These are phyloP conservation scores for Neofusicoccum sp. DNA, from an alignment of 2,329 filamentous ascomycete species.

Conservation along the genomic window DNA sequence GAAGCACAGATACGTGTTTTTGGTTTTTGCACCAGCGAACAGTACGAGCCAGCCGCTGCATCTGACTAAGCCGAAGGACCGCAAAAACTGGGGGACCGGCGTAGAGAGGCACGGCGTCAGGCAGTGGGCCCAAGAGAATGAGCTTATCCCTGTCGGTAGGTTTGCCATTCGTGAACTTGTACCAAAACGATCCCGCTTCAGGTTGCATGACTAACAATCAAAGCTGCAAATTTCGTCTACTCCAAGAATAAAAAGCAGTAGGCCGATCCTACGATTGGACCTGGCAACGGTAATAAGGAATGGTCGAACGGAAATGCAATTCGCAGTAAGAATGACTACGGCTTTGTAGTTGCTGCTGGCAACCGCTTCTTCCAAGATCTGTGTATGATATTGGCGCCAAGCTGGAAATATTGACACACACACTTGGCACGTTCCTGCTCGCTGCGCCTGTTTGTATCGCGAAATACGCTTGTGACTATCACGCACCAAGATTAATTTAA, in stretches of 20 bases:
- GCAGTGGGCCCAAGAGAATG: slow-evolving; percentile 51
- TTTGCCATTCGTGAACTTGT: not conserved
- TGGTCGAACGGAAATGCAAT: not conserved
- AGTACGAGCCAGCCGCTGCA: slow-evolving; percentile 42
- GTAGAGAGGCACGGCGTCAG: slow-evolving; percentile 50
- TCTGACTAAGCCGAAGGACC: slow-evolving; percentile 47
- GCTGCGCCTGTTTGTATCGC: not conserved
- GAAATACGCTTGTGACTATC: not conserved
- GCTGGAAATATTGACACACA: not conserved
- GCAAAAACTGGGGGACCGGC: slow-evolving; percentile 57
- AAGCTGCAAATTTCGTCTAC: slow-evolving; percentile 48
- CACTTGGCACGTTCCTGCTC: not conserved
- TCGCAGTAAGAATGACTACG: not conserved
- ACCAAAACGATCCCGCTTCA: too few species aligned
- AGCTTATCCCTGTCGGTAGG: slow-evolving; percentile 46
- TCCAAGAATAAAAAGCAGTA: slow-evolving; percentile 50
- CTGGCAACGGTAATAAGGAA: not conserved
- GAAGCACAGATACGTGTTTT: slow-evolving; percentile 58
- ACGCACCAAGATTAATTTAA: not conserved
- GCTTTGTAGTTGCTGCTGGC: not conserved
- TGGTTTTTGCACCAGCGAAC: slow-evolving; percentile 48
- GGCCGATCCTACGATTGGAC: not conserved
- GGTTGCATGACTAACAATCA: not conserved
- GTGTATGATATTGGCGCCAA: not conserved
- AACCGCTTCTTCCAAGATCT: not conserved